Conservation (phyloP, 768 basidiomycete genomes). For the Boletales sp. region DNA sequence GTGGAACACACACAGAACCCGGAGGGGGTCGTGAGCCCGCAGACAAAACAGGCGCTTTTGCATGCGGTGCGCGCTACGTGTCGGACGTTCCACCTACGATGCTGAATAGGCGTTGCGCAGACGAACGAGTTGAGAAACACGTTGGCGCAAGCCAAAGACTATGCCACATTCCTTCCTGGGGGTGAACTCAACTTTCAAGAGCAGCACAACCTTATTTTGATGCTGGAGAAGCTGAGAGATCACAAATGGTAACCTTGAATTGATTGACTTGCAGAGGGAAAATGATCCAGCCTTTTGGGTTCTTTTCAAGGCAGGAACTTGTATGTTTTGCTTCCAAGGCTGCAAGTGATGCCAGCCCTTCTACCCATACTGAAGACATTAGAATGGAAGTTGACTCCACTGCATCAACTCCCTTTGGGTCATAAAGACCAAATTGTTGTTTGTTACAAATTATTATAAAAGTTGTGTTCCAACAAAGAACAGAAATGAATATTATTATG, state of each 20-base stretch:
- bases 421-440: slow-evolving; percentile 14
- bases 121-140: slow-evolving; percentile 68
- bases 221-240: slow-evolving; percentile 61
- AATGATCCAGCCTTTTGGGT: background rate
- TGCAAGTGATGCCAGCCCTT: slow-evolving; percentile 31
- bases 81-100: background rate
- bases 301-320: slow-evolving; percentile 48
- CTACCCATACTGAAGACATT: slow-evolving; percentile 23
- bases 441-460: too few relatives aligned
- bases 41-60: slow-evolving; percentile 63
- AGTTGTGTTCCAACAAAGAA: too few relatives aligned
- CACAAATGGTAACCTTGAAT: slow-evolving; percentile 39
- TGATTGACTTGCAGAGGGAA: too few relatives aligned
- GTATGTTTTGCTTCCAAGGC: slow-evolving; percentile 46
- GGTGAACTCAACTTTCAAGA: slow-evolving; percentile 68
- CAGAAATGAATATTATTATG: too few relatives aligned
- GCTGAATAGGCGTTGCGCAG: slow-evolving; percentile 36
- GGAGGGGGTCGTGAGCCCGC: slow-evolving; percentile 51
- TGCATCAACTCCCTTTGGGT: slow-evolving; percentile 61
- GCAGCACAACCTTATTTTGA: slow-evolving; percentile 66
- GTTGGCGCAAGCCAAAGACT: slow-evolving; percentile 56
- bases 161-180: slow-evolving; percentile 58
- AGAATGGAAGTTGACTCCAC: slow-evolving; percentile 74
- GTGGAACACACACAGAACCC: slow-evolving; percentile 57
- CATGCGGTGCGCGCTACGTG: slow-evolving; percentile 47